Evolutionary conservation across 1,284 basidiomycete species (phyloP), one percentile per base, ranked within the genome.

Genomic region (Chiua sp.): DNA sequence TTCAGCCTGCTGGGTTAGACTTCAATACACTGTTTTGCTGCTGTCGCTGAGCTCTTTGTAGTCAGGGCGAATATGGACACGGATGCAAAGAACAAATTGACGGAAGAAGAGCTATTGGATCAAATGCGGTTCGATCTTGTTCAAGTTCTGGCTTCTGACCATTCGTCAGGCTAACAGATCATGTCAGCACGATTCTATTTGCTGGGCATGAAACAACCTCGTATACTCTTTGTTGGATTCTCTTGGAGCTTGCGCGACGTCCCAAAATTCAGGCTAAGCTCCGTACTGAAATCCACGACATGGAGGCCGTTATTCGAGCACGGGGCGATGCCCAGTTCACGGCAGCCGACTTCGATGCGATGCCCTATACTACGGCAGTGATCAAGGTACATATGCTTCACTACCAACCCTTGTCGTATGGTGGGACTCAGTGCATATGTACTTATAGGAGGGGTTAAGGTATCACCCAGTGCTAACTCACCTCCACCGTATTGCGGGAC

Each of bases 171-270:
- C 28, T 23, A 28, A 59, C 26, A 12, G 23, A 12, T 52, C 22
- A 30, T 33, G 20, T 16, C 50, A 72, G 80, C 16, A 79, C 76
- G 4, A 73, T 82, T 42, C 62, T 83, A 37, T 64, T 79, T 59
- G 78, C 79, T 15, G 82, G 87, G 0, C 81, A 87, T 57, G 85
- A 88, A 63, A 85, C 86, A 1, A 82, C 80, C 0, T 77, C 82
- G 13, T 79, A 74, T 47, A 72, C 77, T 4, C 57, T 82, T 53
- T 70, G 70, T 52, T 84, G 78, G 79, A 72, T 74, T 1, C 65
- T 84, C 32, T 68, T 77, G 53, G 81, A 83, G 60, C 74, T 83
- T 22, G 76, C 78, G 12, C 72, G 68, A 51, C 66, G 78, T 57
- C 75, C 76, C 4, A 62, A 73, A 5, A 72, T 77, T 4, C 82